Evolutionary conservation across 78 protist species (phyloP), one percentile per base, ranked within the genome.

Genomic region (Goniomonas avonlea): DNA sequence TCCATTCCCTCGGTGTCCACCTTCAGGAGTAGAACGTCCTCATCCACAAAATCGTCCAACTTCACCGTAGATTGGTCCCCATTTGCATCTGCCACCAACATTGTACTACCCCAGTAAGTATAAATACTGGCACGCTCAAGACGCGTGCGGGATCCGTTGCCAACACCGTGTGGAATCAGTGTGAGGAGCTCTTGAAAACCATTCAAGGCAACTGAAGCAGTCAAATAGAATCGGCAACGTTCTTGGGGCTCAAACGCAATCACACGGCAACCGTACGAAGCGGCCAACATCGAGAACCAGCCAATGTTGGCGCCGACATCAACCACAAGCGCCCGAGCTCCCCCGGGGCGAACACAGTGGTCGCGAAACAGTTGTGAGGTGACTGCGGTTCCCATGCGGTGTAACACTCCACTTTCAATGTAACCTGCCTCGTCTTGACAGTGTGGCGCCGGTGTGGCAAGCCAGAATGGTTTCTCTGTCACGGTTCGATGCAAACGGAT

Each of bases 281-380:
- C 75, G 23, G 75, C 75, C 18, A 68, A 31, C 75, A 68, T 68
- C 20, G 75, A 27, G 43, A 68, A 68, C 75, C 75, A 68, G 21
- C 75, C 75, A 27, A 68, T 8, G 23, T 68, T 48, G 11, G 75
- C 75, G 7, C 75, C 75, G 56, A 68, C 48, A 25, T 68, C 75
- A 8, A 68, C 75, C 23, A 68, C 75, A 15, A 68, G 75, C 23
- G 75, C n/a, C n/a, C n/a, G n/a, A n/a, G n/a, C n/a, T n/a, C n/a
- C n/a, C n/a, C n/a, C n/a, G n/a, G n/a, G n/a, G n/a, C n/a, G n/a
- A n/a, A n/a, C n/a, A n/a, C n/a, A n/a, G n/a, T n/a, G n/a, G n/a
- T n/a, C n/a, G n/a, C n/a, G n/a, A n/a, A n/a, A n/a, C n/a, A n/a
- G n/a, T n/a, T n/a, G n/a, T n/a, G n/a, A n/a, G n/a, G n/a, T n/a